Base-by-base conservation (phyloP, 257 asterid genomes). In the Penstemon newberryi region DNA sequence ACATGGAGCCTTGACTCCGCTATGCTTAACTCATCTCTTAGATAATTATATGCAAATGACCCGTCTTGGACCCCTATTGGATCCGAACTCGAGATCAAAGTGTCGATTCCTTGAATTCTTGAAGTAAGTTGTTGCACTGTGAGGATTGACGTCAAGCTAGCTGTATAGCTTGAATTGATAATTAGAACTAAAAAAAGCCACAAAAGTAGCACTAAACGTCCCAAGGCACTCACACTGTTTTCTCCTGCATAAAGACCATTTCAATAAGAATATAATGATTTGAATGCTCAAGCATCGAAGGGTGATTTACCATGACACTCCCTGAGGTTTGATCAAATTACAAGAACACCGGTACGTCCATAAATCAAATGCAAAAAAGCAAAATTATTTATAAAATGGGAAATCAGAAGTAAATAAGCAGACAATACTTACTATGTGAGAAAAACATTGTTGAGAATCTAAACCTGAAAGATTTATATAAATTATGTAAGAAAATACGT, bases 401-500 rank as follows among this genome's bases (percentile, higher is more conserved):
- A 15, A 15, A 15, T 15, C 18, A 15, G 18, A 15, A 15, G 33
- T 25, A 25, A 25, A 25, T 25, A 25, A 25, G 33, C 33, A 25
- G 33, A 45, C 18, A 42, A 52, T 57, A 78, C 99, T 74, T 86
- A 93, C 99, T 87, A 81, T 93, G 99, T 3, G 97, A 74, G 38
- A 93, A 93, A 73, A 90, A 93, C 99, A 93, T 93, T 4, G 99
- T 93, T 37, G 99, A 93, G 85, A 90, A 87, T 76, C 96, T 93
- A 81, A 93, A 93, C 98, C 98, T 93, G 96, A 71, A 81, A 83
- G 43, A 25, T 71, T 70, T 0, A 59, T 62, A 56, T 55, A 15
- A 15, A 39, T 69, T 36, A 33, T 50, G 77, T 67, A 41, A 49
- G 67, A 72, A 58, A 7, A 46, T 10, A 63, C 47, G 41, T 44